phyloP scores from a whole-genome alignment of 768 basidiomycete species.

The Termitomyces sp. region DNA sequence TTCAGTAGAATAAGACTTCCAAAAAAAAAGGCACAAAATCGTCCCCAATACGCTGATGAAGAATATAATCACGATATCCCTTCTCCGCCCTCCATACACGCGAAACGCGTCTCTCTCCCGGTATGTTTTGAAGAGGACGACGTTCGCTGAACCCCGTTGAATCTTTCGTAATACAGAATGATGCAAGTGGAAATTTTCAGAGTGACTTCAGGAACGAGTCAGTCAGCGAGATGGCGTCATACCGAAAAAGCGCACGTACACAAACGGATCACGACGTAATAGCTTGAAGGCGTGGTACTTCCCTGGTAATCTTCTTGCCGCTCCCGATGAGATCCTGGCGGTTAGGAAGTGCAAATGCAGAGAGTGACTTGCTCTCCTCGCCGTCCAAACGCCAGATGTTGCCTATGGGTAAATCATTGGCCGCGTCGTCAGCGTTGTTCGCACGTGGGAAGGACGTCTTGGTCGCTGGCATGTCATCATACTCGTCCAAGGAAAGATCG shows the following conservation, averaged over 20 bases:
- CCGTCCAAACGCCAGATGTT: conserved; percentile 77
- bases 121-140: conserved; percentile 3
- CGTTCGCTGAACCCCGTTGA: conserved; percentile 4
- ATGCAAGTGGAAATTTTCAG: conserved; percentile 4
- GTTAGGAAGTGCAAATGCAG: conserved; percentile 47
- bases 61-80: conserved; percentile 15
- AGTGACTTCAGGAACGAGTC: not conserved
- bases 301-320: conserved; percentile 39
- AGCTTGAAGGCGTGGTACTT: conserved; percentile 27
- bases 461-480: conserved; percentile 35
- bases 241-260: conserved; percentile 5
- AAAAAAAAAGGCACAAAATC: conserved; percentile 19
- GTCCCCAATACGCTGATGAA: conserved; percentile 16
- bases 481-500: conserved; percentile 65
- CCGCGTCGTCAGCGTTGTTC: conserved; percentile 28
- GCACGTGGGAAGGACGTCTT: conserved; percentile 28
- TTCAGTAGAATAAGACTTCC: conserved; percentile 15
- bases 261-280: conserved; percentile 20
- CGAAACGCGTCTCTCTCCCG: conserved; percentile 7
- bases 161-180: conserved; percentile 14
- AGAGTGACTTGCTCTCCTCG: conserved; percentile 61
- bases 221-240: not conserved
- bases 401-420: conserved; percentile 31
- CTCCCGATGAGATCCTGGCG: conserved; percentile 34
- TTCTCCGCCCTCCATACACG: conserved; percentile 7